A percentile compares a stretch with the other conserved stretches of the same genome.
phyloP scores from a whole-genome alignment of 495 filamentous ascomycete species.

The Penicillium egyptiacum region DNA sequence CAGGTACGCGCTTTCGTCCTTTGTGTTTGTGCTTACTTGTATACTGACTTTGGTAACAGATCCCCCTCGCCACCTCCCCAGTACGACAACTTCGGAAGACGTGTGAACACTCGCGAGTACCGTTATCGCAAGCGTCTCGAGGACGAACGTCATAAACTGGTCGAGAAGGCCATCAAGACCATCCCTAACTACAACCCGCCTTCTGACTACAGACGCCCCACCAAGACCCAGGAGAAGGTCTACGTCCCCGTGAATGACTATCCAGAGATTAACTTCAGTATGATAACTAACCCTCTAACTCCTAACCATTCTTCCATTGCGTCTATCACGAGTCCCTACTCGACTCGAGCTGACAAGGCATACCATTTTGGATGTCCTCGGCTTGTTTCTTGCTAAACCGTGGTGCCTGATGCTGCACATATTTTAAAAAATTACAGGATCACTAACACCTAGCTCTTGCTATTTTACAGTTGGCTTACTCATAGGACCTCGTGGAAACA shows the following conservation, averaged over 20 bases:
- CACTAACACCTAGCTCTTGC: slow-evolving; percentile 84
- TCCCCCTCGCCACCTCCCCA: slow-evolving; percentile 94
- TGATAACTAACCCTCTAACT: slow-evolving; percentile 99
- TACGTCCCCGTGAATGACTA: slow-evolving; percentile 99
- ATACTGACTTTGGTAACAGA: slow-evolving; percentile 44
- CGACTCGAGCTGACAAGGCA: slow-evolving; percentile 47
- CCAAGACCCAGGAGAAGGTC: slow-evolving; percentile 99
- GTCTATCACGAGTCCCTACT: slow-evolving; percentile 50
- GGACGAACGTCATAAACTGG: slow-evolving; percentile 95
- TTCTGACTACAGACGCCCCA: slow-evolving; percentile 93
- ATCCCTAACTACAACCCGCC: slow-evolving; percentile 98
- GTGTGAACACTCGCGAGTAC: slow-evolving; percentile 97
- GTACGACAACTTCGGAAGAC: slow-evolving; percentile 97
- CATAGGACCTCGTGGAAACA: slow-evolving; percentile 99
- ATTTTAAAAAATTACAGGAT: slow-evolving; percentile 46
- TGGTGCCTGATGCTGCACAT: slow-evolving; percentile 44
- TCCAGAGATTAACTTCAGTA: slow-evolving; percentile 99
- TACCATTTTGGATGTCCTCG: slow-evolving; percentile 37
- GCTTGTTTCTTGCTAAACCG: slow-evolving; percentile 61
- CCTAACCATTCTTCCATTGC: slow-evolving; percentile 59
- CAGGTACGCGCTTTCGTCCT: slow-evolving; percentile 58
- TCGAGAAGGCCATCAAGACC: slow-evolving; percentile 97
- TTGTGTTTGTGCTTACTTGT: neutral
- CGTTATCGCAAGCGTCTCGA: slow-evolving; percentile 96
- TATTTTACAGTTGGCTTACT: slow-evolving; percentile 97